These are phyloP conservation scores for Laburnicola sp. DNA, from an alignment of 2,329 filamentous ascomycete genomes.

Conservation along the genomic window DNA sequence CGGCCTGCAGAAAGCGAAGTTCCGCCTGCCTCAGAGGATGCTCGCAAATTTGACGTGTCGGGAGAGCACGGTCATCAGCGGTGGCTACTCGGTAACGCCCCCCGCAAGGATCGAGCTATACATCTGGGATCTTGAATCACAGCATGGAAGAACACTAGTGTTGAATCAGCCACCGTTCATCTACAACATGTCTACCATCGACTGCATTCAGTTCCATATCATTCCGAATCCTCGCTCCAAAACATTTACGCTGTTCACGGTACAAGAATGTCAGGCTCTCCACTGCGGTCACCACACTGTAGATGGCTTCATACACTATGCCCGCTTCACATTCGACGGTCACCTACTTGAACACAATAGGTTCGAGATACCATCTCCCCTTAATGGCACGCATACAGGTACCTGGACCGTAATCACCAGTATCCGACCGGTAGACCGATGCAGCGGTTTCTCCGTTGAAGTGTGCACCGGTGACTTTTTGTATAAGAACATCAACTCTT, in stretches of 20 bases:
- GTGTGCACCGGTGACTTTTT: constrained; percentile 1
- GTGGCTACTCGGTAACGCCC: constrained; percentile 2
- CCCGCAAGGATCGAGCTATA: constrained; percentile 19
- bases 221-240: background rate
- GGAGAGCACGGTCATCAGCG: constrained; percentile 28
- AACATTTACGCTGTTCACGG: constrained; percentile 3
- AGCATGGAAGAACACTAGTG: constrained; percentile 14
- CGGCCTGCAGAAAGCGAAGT: constrained; percentile 19
- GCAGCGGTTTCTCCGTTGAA: constrained; percentile 8
- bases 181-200: background rate
- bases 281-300: too few species aligned
- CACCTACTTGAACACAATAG: constrained; percentile 2
- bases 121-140: constrained; percentile 35
- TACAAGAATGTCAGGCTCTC: background rate
- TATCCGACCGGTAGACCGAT: constrained; percentile 9
- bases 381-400: background rate
- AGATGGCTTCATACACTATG: too few species aligned
- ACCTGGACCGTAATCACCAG: background rate
- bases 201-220: background rate
- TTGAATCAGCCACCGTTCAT: background rate
- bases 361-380: background rate
- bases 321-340: constrained; percentile 11
- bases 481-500: background rate
- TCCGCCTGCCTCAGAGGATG: constrained; percentile 21
- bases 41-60: constrained; percentile 20